Conservation (phyloP, 2,329 filamentous ascomycete genomes). For the Dendryphion nanum region DNA sequence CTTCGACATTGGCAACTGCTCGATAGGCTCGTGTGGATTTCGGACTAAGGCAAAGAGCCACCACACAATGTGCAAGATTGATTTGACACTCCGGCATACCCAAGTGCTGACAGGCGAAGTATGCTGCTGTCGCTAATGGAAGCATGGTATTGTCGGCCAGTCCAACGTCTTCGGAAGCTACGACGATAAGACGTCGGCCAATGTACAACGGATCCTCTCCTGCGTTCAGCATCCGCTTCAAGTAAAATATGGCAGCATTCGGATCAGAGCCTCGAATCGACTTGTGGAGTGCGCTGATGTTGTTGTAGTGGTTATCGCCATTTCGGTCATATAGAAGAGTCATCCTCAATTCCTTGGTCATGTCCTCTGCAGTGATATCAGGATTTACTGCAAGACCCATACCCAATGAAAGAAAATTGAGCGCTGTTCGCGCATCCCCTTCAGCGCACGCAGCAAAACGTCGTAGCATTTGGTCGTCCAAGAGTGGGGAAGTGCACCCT, state of each 20-base stretch:
- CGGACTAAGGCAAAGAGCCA: constrained; percentile 74
- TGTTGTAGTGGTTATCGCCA: constrained; percentile 96
- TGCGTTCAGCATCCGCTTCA: constrained; percentile 91
- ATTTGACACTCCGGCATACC: constrained; percentile 95
- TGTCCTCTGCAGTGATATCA: constrained; percentile 67
- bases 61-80: constrained; percentile 81
- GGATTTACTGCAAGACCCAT: constrained; percentile 69
- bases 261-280: constrained; percentile 83
- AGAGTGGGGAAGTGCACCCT: constrained; percentile 53
- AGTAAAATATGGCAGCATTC: constrained; percentile 89
- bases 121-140: constrained; percentile 78
- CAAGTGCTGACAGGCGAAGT: constrained; percentile 86
- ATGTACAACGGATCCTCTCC: constrained; percentile 93
- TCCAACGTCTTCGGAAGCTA: constrained; percentile 91
- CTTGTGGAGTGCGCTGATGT: constrained; percentile 96
- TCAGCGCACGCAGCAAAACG: constrained; percentile 88
- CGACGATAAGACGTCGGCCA: constrained; percentile 87
- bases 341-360: constrained; percentile 83
- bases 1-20: constrained; percentile 75
- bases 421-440: constrained; percentile 86
- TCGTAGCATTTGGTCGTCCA: constrained; percentile 72
- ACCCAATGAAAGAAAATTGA: constrained; percentile 89
- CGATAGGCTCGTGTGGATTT: constrained; percentile 89
- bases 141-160: constrained; percentile 84
- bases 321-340: constrained; percentile 93